Evolutionary conservation across 1,139 yeast genomes (phyloP), one percentile per base, ranked within the genome.

Genomic region (Diutina catenulata): DNA sequence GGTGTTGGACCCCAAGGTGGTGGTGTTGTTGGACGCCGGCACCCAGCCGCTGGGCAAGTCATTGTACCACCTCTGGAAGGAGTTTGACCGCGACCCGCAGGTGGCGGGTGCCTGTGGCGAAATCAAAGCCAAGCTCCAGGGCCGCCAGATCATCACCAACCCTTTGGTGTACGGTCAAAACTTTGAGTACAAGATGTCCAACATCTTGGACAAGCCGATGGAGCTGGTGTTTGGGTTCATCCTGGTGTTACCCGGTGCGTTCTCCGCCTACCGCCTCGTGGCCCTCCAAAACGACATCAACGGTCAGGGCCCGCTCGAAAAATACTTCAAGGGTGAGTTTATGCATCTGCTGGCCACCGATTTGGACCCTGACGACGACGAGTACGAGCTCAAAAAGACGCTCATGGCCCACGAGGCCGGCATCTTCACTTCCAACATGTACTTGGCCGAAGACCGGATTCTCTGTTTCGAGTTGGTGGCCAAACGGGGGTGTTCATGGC

Each of bases 61-160:
- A 1, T 54, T 67, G 40, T 67, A 66, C 45, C 68, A 66, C 45
- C 55, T 67, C 43, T 67, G 73, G 73, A 67, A 66, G 44, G 71
- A 66, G 42, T 67, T 67, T 42, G 70, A 65, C 45, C 35, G 35
- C 3, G 72, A 67, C 43, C 62, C 66, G n/a, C 60, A 56, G 41
- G 72, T 67, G 18, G 73, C 73, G 1, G 73, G 73, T 35, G 70
- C 72, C 5, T 67, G 72, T 60, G 73, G 73, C 19, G 73, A 67
- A 45, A 67, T 67, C 44, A 66, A 64, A 41, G 70, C 71, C 0
- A 55, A 64, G 10, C 57, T 66, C 45, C 56, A 56, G 37, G 63
- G 60, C 42, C 47, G 64, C 33, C 71, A 66, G 47, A 53, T 67
- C 44, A 42, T 62, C 27, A 64, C 70, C 24, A 67, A 67, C 45